Base-by-base conservation (phyloP, 2,329 filamentous ascomycete genomes). In the Scedosporium minutisporum region DNA sequence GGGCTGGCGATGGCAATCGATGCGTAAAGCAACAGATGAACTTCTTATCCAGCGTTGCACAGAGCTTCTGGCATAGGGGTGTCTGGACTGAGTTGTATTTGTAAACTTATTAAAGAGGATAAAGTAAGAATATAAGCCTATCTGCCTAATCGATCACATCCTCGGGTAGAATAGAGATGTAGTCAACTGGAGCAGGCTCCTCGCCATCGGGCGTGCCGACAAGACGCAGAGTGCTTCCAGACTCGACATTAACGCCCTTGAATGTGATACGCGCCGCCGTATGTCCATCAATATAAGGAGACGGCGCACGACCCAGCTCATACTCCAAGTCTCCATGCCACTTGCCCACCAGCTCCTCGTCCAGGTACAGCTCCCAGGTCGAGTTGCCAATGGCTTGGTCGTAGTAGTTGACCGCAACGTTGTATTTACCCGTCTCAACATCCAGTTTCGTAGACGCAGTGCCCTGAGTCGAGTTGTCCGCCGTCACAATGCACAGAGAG, bases 111-210 rank as follows among this genome's bases (percentile, higher is more conserved):
- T 38, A 38, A 38, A 38, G 6, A 38, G 29, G 9, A 38, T 38
- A 48, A 48, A 18, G 7, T 1, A 48, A 48, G 44, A 21, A 48
- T 7, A 48, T 21, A 18, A 21, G 44, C 14, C 9, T 14, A 21
- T 48, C n/a, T 21, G 4, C 29, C n/a, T 73, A 87, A 70, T 87
- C 84, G 14, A 85, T 74, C 25, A 83, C 71, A 0, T 83, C 85
- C 3, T 71, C 68, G 0, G 87, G 87, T 63, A 90, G 69, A 58
- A 90, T 72, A 3, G 80, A 80, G 51, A 90, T 72, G 71, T 90
- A 90, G 73, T 90, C 87, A 65, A 90, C 62, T 4, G 87, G 85
- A 60, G 87, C 87, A 10, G 78, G 78, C 74, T 90, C 87, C 27
- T 76, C 74, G 0, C 86, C 86, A 70, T 87, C 76, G 0, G 87